Percentiles rank a stretch among this genome's conserved stretches.
Evolutionary conservation across 202 grass and related monocot genomes (phyloP).

Genomic region (Cymbopogon flexuosus): DNA sequence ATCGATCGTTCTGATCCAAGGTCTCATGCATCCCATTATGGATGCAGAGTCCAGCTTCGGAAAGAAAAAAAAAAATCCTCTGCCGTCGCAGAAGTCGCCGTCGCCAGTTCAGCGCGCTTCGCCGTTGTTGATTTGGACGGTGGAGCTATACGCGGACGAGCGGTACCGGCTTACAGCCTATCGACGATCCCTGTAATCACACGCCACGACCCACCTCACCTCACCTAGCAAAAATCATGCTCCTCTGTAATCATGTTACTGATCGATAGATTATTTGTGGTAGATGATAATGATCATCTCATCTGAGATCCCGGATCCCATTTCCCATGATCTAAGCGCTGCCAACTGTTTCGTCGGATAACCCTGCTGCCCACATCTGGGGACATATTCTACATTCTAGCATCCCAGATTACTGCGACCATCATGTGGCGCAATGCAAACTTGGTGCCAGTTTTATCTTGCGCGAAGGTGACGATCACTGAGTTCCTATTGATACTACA

Average conservation of each 20-base stretch:
- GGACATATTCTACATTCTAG: too few relatives aligned
- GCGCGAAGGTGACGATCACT: too few relatives aligned
- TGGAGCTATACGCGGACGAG: neutral
- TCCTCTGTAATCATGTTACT: neutral
- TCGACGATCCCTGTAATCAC: neutral
- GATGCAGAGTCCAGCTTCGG: too few relatives aligned
- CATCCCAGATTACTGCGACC: too few relatives aligned
- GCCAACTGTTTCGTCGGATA: neutral
- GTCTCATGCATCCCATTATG: neutral
- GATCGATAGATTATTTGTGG: neutral
- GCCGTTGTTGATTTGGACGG: neutral
- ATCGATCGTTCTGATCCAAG: neutral
- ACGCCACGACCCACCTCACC: neutral
- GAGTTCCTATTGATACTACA: too few relatives aligned
- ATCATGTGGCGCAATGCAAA: too few relatives aligned
- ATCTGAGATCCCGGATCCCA: too few relatives aligned
- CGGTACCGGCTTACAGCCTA: neutral
- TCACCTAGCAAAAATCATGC: neutral
- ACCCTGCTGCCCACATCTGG: neutral
- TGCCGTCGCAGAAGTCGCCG: neutral
- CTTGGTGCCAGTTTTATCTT: too few relatives aligned
- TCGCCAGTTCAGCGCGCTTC: conserved; percentile 10
- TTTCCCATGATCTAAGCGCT: neutral
- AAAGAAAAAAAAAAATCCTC: too few relatives aligned
- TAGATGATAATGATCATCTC: neutral